Percentiles rank a stretch among this genome's conserved stretches.
phyloP scores from a whole-genome alignment of 768 basidiomycete genomes.

The Trametes sanguinea region DNA sequence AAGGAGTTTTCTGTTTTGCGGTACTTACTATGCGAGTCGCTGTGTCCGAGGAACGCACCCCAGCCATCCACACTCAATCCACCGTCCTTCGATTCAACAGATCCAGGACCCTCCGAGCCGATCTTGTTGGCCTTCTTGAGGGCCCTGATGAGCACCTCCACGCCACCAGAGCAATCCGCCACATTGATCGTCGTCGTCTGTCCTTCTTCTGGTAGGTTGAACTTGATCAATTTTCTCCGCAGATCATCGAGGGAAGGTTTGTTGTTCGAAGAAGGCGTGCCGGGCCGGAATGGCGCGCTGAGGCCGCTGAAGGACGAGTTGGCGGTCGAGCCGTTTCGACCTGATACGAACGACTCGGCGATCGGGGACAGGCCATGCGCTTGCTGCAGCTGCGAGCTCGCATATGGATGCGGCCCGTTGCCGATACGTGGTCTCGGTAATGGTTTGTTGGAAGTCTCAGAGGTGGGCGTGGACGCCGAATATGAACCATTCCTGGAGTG shows the following conservation, averaged over 20 bases:
- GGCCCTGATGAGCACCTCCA: conserved; percentile 86
- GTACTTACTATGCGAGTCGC: conserved; percentile 54
- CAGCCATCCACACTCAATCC: conserved; percentile 86
- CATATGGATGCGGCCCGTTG: conserved; percentile 59
- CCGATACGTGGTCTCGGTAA: conserved; percentile 46
- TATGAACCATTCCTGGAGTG: conserved; percentile 58
- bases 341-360: conserved; percentile 57
- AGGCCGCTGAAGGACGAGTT: conserved; percentile 54
- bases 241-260: conserved; percentile 73
- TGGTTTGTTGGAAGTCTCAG: conserved; percentile 44
- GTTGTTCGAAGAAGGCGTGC: conserved; percentile 23
- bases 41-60: conserved; percentile 70
- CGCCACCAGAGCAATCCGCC: conserved; percentile 74
- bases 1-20: background rate
- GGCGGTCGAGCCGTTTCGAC: conserved; percentile 32
- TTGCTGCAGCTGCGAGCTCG: conserved; percentile 46
- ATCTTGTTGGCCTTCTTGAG: conserved; percentile 87
- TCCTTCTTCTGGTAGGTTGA: conserved; percentile 81
- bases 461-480: conserved; percentile 46
- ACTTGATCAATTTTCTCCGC: conserved; percentile 84
- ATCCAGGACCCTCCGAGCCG: conserved; percentile 44
- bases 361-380: conserved; percentile 65
- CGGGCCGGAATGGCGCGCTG: conserved; percentile 40
- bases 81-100: conserved; percentile 70
- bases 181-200: conserved; percentile 61